phyloP scores from a whole-genome alignment of 306 rosid species.

The Vigna unguiculata region DNA sequence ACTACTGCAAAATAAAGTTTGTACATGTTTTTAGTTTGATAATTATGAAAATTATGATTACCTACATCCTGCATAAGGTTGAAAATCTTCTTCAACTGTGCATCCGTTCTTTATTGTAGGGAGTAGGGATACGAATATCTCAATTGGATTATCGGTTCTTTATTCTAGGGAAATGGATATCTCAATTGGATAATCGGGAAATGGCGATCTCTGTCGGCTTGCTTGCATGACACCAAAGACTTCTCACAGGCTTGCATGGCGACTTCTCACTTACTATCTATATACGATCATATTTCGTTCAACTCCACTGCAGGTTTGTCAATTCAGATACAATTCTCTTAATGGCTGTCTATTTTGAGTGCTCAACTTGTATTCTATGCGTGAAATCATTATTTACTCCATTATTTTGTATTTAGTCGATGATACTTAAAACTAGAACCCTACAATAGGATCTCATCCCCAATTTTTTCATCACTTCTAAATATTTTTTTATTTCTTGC shows the following conservation, averaged over 20 bases:
- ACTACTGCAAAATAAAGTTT: too few relatives aligned
- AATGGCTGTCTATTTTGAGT: too few relatives aligned
- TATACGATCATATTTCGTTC: not conserved
- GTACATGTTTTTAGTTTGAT: not conserved
- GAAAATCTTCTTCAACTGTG: not conserved
- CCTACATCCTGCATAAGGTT: not conserved
- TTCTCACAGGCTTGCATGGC: too few relatives aligned
- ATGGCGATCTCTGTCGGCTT: not conserved
- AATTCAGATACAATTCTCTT: not conserved
- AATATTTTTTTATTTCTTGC: too few relatives aligned
- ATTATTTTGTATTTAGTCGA: too few relatives aligned
- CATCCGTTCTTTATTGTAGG: constrained; percentile 4
- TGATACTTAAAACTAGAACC: too few relatives aligned
- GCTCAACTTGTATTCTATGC: too few relatives aligned
- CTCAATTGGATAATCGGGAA: not conserved
- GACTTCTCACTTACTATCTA: not conserved
- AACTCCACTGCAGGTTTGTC: not conserved
- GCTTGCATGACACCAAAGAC: not conserved
- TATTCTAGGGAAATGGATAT: not conserved
- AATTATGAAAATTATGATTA: not conserved
- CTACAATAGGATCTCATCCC: too few relatives aligned
- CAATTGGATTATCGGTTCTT: not conserved
- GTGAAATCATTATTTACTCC: too few relatives aligned
- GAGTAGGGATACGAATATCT: not conserved
- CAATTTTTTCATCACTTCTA: too few relatives aligned